Conservation (phyloP, 2,329 filamentous ascomycete genomes). For the Monilinia polystroma region DNA sequence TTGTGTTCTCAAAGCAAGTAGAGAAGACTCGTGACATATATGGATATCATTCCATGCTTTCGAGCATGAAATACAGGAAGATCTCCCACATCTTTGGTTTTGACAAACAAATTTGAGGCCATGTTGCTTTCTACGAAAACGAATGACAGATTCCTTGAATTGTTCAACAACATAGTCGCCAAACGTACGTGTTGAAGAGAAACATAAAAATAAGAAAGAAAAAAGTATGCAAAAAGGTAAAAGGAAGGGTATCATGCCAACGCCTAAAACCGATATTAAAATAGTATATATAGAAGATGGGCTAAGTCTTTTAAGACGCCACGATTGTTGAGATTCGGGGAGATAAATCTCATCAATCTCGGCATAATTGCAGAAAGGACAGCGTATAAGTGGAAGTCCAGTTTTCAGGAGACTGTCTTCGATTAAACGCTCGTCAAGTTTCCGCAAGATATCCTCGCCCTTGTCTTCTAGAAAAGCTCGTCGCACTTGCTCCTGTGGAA, state of each 20-base stretch:
- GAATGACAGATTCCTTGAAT: constrained; percentile 60
- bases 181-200: constrained; percentile 47
- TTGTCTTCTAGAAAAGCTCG: constrained; percentile 70
- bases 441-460: constrained; percentile 66
- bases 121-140: constrained; percentile 67
- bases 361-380: constrained; percentile 88
- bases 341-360: constrained; percentile 79
- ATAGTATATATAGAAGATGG: constrained; percentile 39
- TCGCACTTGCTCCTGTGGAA: constrained; percentile 67
- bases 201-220: constrained; percentile 47
- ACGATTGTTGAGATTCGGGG: constrained; percentile 52
- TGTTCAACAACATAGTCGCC: constrained; percentile 47
- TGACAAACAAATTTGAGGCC: constrained; percentile 77
- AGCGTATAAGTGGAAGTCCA: constrained; percentile 72
- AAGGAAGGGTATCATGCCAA: constrained; percentile 56
- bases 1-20: constrained; percentile 78
- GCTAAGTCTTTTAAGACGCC: constrained; percentile 56
- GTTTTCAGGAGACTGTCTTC: constrained; percentile 74
- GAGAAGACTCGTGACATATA: constrained; percentile 81
- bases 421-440: constrained; percentile 76
- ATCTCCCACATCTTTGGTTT: constrained; percentile 62
- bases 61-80: constrained; percentile 78
- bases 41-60: constrained; percentile 88
- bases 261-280: constrained; percentile 50
- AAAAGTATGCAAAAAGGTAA: constrained; percentile 52